Conservation (phyloP, 768 basidiomycete genomes). For the Pleurotus salmoneostramineus region DNA sequence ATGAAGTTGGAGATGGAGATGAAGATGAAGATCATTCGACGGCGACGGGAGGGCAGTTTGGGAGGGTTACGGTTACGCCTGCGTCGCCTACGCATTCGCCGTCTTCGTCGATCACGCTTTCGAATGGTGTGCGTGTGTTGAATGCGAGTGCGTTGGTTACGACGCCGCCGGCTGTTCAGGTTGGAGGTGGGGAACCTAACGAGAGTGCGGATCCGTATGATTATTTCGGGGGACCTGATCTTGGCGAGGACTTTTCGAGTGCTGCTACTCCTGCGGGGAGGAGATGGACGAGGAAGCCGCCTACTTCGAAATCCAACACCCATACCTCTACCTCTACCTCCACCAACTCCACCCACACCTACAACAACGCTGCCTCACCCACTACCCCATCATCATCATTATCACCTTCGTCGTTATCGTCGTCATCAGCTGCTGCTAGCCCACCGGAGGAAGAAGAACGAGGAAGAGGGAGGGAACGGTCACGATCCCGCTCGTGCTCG, state of each 20-base stretch:
- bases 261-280: slow-evolving; percentile 15
- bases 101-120: not conserved
- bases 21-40: not conserved
- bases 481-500: slow-evolving; percentile 24
- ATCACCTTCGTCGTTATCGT: too few species aligned
- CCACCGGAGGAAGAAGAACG: slow-evolving; percentile 10
- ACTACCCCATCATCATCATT: too few species aligned
- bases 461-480: slow-evolving; percentile 23
- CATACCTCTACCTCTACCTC: too few species aligned
- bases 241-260: slow-evolving; percentile 43
- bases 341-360: too few species aligned
- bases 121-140: not conserved
- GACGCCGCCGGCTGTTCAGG: slow-evolving; percentile 17
- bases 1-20: not conserved
- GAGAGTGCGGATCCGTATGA: slow-evolving; percentile 44
- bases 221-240: slow-evolving; percentile 56
- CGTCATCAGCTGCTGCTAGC: too few species aligned
- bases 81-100: slow-evolving; percentile 3
- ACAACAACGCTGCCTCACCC: too few species aligned
- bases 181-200: slow-evolving; percentile 1
- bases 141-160: slow-evolving; percentile 10
- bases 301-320: not conserved
- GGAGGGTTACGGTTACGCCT: slow-evolving; percentile 5
- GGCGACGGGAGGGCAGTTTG: too few species aligned
- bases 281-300: not conserved